Percentiles rank a stretch among this genome's conserved stretches.
These are phyloP conservation scores for Yarrowia sp. DNA, from an alignment of 805 yeast species.

Conservation along the genomic window DNA sequence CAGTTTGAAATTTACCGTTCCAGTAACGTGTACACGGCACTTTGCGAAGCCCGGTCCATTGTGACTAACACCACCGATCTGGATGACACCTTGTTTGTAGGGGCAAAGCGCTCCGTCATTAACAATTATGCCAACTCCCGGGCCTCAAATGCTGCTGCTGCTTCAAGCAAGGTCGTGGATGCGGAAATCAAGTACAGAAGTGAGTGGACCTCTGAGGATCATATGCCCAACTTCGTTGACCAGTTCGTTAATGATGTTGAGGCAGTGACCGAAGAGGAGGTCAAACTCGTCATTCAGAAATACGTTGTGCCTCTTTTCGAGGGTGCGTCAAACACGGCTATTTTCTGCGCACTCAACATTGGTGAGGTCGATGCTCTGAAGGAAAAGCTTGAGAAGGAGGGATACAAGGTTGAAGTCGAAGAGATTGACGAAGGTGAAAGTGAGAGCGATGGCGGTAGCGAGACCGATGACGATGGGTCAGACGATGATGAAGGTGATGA, in stretches of 20 bases:
- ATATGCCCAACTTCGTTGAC: constrained; percentile 40
- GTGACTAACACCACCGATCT: constrained; percentile 64
- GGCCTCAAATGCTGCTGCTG: constrained; percentile 48
- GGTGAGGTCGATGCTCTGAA: constrained; percentile 59
- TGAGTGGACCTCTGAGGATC: constrained; percentile 4
- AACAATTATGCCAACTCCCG: constrained; percentile 73
- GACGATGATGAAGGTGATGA: constrained; percentile 43
- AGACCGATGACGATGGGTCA: constrained; percentile 45
- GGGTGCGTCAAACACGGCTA: constrained; percentile 56
- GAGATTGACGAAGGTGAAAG: constrained; percentile 52
- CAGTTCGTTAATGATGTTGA: constrained; percentile 62
- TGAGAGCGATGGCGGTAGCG: constrained; percentile 44
- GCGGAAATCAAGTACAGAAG: constrained; percentile 62
- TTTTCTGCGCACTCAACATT: constrained; percentile 79
- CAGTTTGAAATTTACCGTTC: constrained; percentile 78
- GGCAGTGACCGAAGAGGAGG: constrained; percentile 59
- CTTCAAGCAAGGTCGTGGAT: constrained; percentile 69
- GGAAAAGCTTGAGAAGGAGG: constrained; percentile 58
- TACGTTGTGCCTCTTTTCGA: constrained; percentile 74
- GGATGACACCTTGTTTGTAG: constrained; percentile 67
- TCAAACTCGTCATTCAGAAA: constrained; percentile 55
- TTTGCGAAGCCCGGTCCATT: constrained; percentile 67
- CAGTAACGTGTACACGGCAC: constrained; percentile 63
- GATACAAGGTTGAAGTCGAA: constrained; percentile 68
- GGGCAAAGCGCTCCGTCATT: constrained; percentile 78